Conservation (phyloP, 257 asterid species). For the Echium plantagineum region DNA sequence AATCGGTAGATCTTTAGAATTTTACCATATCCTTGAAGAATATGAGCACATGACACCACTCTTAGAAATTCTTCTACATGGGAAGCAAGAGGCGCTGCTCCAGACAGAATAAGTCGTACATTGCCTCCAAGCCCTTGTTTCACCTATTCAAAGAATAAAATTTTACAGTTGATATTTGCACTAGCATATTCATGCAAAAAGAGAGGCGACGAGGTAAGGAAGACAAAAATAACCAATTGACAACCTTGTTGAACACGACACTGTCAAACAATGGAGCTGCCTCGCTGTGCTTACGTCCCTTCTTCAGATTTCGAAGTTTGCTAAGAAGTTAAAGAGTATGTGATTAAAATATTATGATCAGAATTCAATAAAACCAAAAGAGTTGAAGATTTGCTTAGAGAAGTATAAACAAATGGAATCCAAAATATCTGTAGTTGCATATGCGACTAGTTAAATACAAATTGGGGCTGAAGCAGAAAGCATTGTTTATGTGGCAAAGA, state of each 20-base stretch:
- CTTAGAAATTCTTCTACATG: slow-evolving; percentile 81
- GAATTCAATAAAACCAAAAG: too few relatives aligned
- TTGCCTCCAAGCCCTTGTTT: slow-evolving; percentile 90
- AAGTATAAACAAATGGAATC: too few relatives aligned
- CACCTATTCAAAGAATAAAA: slow-evolving; percentile 29
- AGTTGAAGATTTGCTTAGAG: too few relatives aligned
- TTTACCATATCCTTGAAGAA: slow-evolving; percentile 92
- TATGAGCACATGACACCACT: slow-evolving; percentile 66
- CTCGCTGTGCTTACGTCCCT: slow-evolving; percentile 51
- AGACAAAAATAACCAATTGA: slow-evolving; percentile 1
- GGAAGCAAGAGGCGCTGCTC: slow-evolving; percentile 95
- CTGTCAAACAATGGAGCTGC: slow-evolving; percentile 75
- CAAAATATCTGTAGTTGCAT: too few relatives aligned
- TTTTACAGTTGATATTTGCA: too few relatives aligned
- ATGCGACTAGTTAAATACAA: too few relatives aligned
- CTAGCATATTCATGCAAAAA: too few relatives aligned
- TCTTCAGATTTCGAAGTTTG: slow-evolving; percentile 60
- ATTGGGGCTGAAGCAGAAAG: too few relatives aligned
- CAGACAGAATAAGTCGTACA: slow-evolving; percentile 79
- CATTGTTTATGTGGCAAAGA: too few relatives aligned
- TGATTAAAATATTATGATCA: not conserved
- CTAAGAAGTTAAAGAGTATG: slow-evolving; percentile 24
- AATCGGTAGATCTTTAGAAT: too few relatives aligned
- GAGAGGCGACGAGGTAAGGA: too few relatives aligned
- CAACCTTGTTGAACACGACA: slow-evolving; percentile 80